These are phyloP conservation scores for Botryotinia calthae DNA, from an alignment of 2,329 filamentous ascomycete genomes.

Conservation along the genomic window DNA sequence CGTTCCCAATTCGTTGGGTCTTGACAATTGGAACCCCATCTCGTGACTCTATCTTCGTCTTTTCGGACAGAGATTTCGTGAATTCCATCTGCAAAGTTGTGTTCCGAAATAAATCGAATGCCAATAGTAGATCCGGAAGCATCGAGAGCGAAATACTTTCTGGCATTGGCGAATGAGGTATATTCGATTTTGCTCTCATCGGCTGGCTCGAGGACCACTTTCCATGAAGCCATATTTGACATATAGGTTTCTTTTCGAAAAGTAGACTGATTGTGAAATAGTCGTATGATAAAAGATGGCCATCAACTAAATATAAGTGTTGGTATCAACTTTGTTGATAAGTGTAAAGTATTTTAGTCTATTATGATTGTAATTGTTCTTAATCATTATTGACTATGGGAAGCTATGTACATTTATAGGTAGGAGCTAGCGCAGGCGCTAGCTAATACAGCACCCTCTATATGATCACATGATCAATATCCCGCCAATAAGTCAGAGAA, in stretches of 20 bases:
- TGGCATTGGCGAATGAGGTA: neutral
- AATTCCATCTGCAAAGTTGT: neutral
- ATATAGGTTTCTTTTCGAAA: neutral
- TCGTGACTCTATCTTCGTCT: conserved; percentile 1
- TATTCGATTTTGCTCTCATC: neutral
- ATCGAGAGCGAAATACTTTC: neutral
- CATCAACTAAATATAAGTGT: neutral
- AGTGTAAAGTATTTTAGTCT: too few relatives aligned
- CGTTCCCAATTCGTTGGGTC: neutral
- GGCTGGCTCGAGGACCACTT: neutral
- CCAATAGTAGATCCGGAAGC: neutral
- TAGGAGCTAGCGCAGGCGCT: too few relatives aligned
- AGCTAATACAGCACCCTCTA: too few relatives aligned
- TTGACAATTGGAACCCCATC: neutral
- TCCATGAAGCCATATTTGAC: conserved; percentile 4
- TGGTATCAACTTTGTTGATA: too few relatives aligned
- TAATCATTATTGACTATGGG: too few relatives aligned
- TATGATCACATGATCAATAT: too few relatives aligned
- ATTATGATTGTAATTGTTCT: too few relatives aligned
- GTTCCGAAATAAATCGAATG: neutral
- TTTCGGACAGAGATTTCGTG: neutral
- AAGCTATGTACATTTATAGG: too few relatives aligned
- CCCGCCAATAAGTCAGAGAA: neutral
- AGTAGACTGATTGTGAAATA: neutral
- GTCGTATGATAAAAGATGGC: neutral